phyloP scores from a whole-genome alignment of 2,329 filamentous ascomycete genomes.

The Sphaerulina musiva region DNA sequence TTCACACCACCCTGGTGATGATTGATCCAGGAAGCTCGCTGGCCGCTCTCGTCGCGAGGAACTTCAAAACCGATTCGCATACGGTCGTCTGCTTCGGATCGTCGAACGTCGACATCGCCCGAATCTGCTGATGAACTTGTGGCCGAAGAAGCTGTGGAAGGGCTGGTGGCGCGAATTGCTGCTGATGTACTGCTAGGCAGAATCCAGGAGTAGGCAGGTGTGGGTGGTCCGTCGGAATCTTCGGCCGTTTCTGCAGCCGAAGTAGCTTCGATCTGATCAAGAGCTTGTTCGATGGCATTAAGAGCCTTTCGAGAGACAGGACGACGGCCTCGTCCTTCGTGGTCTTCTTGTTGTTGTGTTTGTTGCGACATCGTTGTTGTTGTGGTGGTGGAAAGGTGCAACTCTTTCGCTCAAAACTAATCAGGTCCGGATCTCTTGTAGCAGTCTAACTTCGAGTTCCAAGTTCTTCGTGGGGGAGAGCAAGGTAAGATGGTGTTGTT shows the following conservation, averaged over 20 bases:
- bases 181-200: background rate
- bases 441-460: too few relatives aligned
- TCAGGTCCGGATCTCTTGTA: background rate
- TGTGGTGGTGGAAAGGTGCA: background rate
- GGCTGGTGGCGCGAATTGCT: background rate
- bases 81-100: too few relatives aligned
- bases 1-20: background rate
- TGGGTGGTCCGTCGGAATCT: too few relatives aligned
- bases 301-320: too few relatives aligned
- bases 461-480: too few relatives aligned
- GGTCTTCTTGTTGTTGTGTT: background rate
- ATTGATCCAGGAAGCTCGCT: too few relatives aligned
- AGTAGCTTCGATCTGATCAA: too few relatives aligned
- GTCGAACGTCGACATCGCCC: background rate
- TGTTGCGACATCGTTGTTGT: background rate
- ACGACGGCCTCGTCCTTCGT: background rate
- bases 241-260: too few relatives aligned
- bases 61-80: too few relatives aligned
- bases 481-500: too few relatives aligned
- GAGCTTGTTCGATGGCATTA: too few relatives aligned
- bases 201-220: background rate
- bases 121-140: background rate
- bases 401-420: background rate
- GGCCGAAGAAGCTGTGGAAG: conserved; percentile 1
- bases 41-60: too few relatives aligned